These are phyloP conservation scores for Tritrichomonas musculus DNA, from an alignment of 208 protist genomes.

Conservation along the genomic window DNA sequence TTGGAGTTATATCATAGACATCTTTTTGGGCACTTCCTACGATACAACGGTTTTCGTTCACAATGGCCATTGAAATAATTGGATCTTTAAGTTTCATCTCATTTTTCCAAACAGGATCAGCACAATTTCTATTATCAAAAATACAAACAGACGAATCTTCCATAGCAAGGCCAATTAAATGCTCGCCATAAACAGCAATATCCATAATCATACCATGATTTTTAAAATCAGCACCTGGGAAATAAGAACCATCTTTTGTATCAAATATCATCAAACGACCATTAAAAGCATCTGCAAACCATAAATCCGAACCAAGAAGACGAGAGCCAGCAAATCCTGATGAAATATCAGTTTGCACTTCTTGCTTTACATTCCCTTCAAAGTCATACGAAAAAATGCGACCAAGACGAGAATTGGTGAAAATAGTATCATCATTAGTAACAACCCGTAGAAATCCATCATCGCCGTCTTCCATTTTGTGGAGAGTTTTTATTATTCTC, in stretches of 20 bases:
- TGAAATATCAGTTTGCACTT: background rate
- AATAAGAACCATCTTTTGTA: background rate
- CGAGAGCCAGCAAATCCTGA: background rate
- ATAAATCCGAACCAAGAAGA: background rate
- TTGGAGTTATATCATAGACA: background rate
- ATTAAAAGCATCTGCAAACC: conserved; percentile 28
- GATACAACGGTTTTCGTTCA: background rate
- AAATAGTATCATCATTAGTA: conserved; percentile 6
- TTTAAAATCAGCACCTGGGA: background rate
- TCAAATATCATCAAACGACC: background rate
- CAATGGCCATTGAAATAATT: background rate
- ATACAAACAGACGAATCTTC: background rate
- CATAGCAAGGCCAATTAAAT: background rate
- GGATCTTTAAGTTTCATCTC: background rate
- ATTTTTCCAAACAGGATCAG: background rate
- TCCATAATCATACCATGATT: conserved; percentile 28
- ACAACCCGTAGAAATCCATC: background rate
- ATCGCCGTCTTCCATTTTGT: background rate
- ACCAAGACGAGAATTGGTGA: background rate
- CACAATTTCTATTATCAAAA: background rate
- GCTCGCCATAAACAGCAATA: background rate
- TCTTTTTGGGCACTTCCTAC: conserved; percentile 19
- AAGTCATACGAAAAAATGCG: background rate
- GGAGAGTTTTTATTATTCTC: background rate
- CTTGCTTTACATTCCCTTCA: background rate